phyloP scores from a whole-genome alignment of 2,329 filamentous ascomycete genomes.

The Sporothrix schenckii region DNA sequence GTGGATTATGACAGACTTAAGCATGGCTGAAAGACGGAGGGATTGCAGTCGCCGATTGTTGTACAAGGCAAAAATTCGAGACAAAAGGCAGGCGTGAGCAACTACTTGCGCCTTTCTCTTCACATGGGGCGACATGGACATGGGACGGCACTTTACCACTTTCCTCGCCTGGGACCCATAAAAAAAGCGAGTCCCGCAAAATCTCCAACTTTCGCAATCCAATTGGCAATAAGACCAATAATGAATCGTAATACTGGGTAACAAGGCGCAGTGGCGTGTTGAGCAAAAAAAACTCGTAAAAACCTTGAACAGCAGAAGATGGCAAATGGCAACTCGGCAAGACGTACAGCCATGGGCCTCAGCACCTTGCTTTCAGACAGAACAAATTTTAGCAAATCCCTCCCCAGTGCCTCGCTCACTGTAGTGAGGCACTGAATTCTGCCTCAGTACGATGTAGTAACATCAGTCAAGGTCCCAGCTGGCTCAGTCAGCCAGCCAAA shows the following conservation, averaged over 20 bases:
- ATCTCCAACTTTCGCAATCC: slow-evolving; percentile 3
- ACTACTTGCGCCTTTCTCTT: slow-evolving; percentile 21
- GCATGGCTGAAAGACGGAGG: slow-evolving; percentile 5
- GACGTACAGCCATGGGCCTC: background rate
- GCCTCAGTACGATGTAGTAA: no score
- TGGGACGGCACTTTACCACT: slow-evolving; percentile 23
- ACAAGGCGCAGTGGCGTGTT: slow-evolving; percentile 23
- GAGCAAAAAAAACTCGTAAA: background rate
- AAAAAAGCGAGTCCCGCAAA: slow-evolving; percentile 15
- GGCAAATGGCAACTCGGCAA: slow-evolving; percentile 6
- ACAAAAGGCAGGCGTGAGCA: background rate
- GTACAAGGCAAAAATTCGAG: slow-evolving; percentile 5
- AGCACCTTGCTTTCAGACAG: background rate
- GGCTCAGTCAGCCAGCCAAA: slow-evolving; percentile 42
- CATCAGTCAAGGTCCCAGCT: background rate
- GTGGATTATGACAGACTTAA: slow-evolving; percentile 1
- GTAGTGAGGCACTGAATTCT: background rate
- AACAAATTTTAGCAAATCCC: slow-evolving; percentile 1
- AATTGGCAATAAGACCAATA: slow-evolving; percentile 5
- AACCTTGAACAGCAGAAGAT: background rate
- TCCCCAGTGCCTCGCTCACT: background rate
- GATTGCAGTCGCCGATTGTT: slow-evolving; percentile 22
- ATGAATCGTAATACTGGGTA: background rate
- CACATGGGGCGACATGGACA: slow-evolving; percentile 14
- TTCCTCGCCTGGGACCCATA: slow-evolving; percentile 1